phyloP scores from a whole-genome alignment of 805 yeast species.

The Lachancea nothofagi region DNA sequence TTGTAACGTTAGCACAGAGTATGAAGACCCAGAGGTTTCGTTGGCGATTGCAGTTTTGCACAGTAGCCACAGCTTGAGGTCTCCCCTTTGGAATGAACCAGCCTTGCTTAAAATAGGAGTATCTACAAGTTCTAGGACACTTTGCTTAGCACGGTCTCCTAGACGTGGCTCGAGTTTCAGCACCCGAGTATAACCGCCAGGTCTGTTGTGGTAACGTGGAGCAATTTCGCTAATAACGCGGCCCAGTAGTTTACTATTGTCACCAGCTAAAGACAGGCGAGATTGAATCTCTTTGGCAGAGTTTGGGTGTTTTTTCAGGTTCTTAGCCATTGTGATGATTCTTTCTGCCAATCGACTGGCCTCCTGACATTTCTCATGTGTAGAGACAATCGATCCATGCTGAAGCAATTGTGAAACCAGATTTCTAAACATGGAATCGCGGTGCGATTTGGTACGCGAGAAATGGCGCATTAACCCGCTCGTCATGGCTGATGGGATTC shows the following conservation, averaged over 20 bases:
- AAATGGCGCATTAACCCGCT: constrained; percentile 29
- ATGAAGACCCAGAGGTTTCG: constrained; percentile 20
- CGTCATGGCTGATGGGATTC: constrained; percentile 29
- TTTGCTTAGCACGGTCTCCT: constrained; percentile 88
- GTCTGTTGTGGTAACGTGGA: constrained; percentile 55
- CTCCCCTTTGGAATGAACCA: constrained; percentile 26
- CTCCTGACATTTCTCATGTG: constrained; percentile 69
- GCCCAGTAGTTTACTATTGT: constrained; percentile 45
- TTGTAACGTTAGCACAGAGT: constrained; percentile 19
- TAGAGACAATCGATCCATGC: constrained; percentile 66
- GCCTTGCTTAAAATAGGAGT: constrained; percentile 34
- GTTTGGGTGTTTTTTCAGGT: constrained; percentile 13
- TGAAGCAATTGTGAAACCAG: constrained; percentile 61
- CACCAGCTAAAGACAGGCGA: constrained; percentile 43
- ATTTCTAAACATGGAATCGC: constrained; percentile 55
- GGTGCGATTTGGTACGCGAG: constrained; percentile 43
- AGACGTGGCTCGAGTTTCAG: constrained; percentile 76
- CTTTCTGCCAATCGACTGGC: constrained; percentile 60
- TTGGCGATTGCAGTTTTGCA: constrained; percentile 22
- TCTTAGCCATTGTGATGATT: constrained; percentile 55
- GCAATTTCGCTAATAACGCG: constrained; percentile 63
- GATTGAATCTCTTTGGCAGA: constrained; percentile 30
- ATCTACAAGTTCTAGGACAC: constrained; percentile 82
- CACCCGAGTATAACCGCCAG: constrained; percentile 83
- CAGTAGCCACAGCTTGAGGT: constrained; percentile 31